Evolutionary conservation across 2,329 filamentous ascomycete genomes (phyloP).

Genomic region (Aspergillus proliferans): DNA sequence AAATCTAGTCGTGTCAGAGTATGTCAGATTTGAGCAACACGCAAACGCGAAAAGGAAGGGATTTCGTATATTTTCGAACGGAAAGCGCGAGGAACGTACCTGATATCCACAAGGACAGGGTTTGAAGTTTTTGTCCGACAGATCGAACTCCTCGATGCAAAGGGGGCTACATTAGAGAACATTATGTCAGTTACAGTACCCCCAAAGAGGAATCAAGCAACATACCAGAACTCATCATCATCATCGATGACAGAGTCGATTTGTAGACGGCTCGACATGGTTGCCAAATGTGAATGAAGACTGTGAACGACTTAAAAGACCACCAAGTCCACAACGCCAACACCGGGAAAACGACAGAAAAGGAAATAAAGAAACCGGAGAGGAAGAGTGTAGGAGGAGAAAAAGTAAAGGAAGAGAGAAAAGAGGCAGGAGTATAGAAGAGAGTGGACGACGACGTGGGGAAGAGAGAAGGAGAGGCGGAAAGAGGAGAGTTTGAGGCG

Average conservation of each 20-base stretch:
- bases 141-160: conserved; percentile 97
- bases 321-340: conserved; percentile 13
- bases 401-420: conserved; percentile 12
- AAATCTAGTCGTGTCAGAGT: conserved; percentile 58
- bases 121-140: conserved; percentile 93
- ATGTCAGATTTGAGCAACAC: not conserved
- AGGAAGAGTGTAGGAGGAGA: conserved; percentile 7
- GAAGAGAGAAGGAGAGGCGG: conserved; percentile 12
- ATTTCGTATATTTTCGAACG: not conserved
- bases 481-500: conserved; percentile 12
- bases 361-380: conserved; percentile 4
- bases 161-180: conserved; percentile 61
- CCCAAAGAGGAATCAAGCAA: not conserved
- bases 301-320: not conserved
- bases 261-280: conserved; percentile 41
- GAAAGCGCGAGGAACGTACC: conserved; percentile 48
- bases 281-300: conserved; percentile 12
- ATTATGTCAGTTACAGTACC: conserved; percentile 12
- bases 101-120: conserved; percentile 98
- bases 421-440: conserved; percentile 11
- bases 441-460: conserved; percentile 9
- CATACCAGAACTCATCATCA: conserved; percentile 45
- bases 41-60: not conserved
- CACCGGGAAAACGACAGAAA: conserved; percentile 7
- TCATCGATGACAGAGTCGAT: conserved; percentile 46